A percentile compares a stretch with the other conserved stretches of the same genome.
These are phyloP conservation scores for Syncephalis plumigaleata DNA, from an alignment of 371 early-diverging fungal genomes.

Conservation along the genomic window DNA sequence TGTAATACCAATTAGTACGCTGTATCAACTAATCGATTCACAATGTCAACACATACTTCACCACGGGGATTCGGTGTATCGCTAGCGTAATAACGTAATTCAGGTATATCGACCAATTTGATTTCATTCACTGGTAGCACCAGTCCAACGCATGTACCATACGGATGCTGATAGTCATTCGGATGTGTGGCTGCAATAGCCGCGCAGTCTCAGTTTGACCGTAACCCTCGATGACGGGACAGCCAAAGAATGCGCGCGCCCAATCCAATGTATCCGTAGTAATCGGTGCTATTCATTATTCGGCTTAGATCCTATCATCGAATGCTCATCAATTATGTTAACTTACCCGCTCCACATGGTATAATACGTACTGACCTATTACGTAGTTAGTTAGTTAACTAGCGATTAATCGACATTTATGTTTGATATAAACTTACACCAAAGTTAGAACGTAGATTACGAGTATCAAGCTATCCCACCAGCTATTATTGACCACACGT, in stretches of 20 bases:
- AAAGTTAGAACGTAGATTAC: slow-evolving; percentile 60
- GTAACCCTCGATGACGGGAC: slow-evolving; percentile 60
- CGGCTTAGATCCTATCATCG: slow-evolving; percentile 46
- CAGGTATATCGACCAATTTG: slow-evolving; percentile 83
- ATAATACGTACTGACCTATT: no score
- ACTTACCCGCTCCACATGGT: no score
- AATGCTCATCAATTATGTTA: no score
- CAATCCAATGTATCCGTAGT: slow-evolving; percentile 68
- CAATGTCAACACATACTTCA: slow-evolving; percentile 56
- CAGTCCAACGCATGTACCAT: slow-evolving; percentile 37
- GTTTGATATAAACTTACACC: no score
- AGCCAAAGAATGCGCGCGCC: slow-evolving; percentile 64
- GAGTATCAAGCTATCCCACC: slow-evolving; percentile 92
- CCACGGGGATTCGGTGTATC: slow-evolving; percentile 69
- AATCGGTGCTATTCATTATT: slow-evolving; percentile 90
- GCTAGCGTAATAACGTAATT: slow-evolving; percentile 62
- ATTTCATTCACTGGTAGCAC: slow-evolving; percentile 24
- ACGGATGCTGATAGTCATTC: slow-evolving; percentile 20
- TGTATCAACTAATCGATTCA: no score
- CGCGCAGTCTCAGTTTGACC: slow-evolving; percentile 82
- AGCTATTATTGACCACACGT: slow-evolving; percentile 36
- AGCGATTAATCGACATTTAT: no score
- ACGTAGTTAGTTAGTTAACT: no score
- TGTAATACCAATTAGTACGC: no score
- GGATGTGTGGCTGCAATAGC: slow-evolving; percentile 26